Conservation (phyloP, 208 protist genomes). For the Acanthamoeba castellanii region DNA sequence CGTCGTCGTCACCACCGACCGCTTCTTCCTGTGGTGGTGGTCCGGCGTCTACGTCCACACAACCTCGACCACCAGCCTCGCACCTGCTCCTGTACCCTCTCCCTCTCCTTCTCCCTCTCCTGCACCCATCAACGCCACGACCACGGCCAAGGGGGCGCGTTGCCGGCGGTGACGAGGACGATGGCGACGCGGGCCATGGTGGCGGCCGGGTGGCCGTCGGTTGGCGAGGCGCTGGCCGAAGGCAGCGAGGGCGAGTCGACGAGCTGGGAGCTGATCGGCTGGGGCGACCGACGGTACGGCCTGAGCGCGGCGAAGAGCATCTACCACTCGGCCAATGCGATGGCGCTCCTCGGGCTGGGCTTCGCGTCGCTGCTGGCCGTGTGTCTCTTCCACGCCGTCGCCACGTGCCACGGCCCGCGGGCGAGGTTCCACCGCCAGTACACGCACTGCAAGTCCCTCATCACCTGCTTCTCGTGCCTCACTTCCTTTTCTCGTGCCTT, state of each 20-base stretch:
- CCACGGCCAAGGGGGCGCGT: neutral
- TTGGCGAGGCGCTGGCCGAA: neutral
- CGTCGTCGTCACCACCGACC: neutral
- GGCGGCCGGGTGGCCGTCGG: neutral
- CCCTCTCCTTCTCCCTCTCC: neutral
- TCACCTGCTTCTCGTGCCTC: slow-evolving; percentile 10
- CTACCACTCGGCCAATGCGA: neutral
- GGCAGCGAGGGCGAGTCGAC: slow-evolving; percentile 20
- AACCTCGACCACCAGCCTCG: neutral
- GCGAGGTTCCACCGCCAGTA: neutral
- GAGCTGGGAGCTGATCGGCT: neutral
- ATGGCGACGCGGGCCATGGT: no score
- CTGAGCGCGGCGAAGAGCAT: slow-evolving; percentile 7
- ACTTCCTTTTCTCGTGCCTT: slow-evolving; percentile 6
- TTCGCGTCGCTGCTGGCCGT: neutral
- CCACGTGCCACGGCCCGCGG: slow-evolving; percentile 7
- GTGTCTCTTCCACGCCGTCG: slow-evolving; percentile 21
- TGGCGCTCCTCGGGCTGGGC: neutral
- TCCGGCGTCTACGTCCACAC: slow-evolving; percentile 33
- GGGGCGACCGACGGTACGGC: neutral
- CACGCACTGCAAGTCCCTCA: neutral
- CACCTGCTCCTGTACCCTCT: neutral
- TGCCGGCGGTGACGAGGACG: neutral
- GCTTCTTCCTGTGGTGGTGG: slow-evolving; percentile 36
- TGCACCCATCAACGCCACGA: neutral